A percentile compares a stretch with the other conserved stretches of the same genome.
These are phyloP conservation scores for Phytophthora fragariae DNA, from an alignment of 352 stramenopile species.

Conservation along the genomic window DNA sequence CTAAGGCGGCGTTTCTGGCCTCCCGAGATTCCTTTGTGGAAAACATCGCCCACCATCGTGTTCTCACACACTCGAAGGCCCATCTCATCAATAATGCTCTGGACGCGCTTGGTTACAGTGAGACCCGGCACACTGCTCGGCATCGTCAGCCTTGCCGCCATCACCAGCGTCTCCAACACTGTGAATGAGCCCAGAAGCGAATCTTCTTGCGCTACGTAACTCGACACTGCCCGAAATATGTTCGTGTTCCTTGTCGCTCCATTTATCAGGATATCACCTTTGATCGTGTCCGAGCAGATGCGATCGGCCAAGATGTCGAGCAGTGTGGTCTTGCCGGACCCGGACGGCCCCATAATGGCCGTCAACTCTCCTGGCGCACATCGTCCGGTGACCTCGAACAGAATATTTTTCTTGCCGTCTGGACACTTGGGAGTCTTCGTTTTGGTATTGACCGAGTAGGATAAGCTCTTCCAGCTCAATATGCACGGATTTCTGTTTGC, in stretches of 20 bases:
- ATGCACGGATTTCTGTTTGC: conserved; percentile 22
- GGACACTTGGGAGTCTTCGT: conserved; percentile 10
- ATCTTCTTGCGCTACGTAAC: conserved; percentile 69
- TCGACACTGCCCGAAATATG: conserved; percentile 49
- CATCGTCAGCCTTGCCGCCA: conserved; percentile 55
- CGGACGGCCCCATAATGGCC: conserved; percentile 69
- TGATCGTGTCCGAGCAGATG: conserved; percentile 38
- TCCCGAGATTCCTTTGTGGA: conserved; percentile 85
- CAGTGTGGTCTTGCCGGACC: conserved; percentile 70
- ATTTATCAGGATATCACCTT: conserved; percentile 58
- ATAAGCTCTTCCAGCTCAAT: conserved; percentile 30
- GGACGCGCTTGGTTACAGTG: conserved; percentile 50
- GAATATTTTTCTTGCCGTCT: conserved; percentile 53
- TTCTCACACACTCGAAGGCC: conserved; percentile 58
- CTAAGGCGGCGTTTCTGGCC: conserved; percentile 92
- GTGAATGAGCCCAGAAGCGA: conserved; percentile 70
- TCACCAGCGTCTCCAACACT: conserved; percentile 66
- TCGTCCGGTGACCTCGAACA: conserved; percentile 61
- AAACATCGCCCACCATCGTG: conserved; percentile 83
- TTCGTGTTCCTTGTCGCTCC: conserved; percentile 39
- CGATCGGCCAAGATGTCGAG: conserved; percentile 72
- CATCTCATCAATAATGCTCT: conserved; percentile 70
- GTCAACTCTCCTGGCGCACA: conserved; percentile 65
- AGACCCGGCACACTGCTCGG: conserved; percentile 12
- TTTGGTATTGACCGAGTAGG: conserved; percentile 26